Evolutionary conservation across 257 asterid species (phyloP).

Genomic region (Perilla frutescens): DNA sequence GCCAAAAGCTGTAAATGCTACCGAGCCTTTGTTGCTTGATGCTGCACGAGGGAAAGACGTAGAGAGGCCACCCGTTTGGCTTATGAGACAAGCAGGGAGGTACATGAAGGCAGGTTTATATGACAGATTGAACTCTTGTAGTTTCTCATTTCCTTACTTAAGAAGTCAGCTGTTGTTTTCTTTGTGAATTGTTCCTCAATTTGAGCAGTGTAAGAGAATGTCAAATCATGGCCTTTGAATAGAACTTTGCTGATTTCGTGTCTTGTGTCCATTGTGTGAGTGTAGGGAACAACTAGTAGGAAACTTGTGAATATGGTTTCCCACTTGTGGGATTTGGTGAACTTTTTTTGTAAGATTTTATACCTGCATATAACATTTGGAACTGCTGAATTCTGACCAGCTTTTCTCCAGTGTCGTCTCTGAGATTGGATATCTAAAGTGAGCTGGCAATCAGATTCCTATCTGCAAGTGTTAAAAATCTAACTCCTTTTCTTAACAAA

Average conservation of each 20-base stretch:
- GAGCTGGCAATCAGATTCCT: neutral
- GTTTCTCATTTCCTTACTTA: conserved; percentile 14
- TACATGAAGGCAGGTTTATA: conserved; percentile 99
- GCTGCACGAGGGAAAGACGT: conserved; percentile 95
- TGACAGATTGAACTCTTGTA: conserved; percentile 19
- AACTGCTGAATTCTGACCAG: neutral
- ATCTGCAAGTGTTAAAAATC: neutral
- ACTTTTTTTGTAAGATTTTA: neutral
- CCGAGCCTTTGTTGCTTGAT: conserved; percentile 84
- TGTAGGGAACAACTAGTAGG: neutral
- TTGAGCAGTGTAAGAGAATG: neutral
- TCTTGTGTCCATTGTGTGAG: conserved; percentile 5
- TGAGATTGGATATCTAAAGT: neutral
- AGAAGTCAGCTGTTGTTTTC: neutral
- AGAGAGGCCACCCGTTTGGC: conserved; percentile 99
- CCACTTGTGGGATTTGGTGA: neutral
- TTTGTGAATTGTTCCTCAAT: neutral
- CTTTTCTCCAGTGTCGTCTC: neutral
- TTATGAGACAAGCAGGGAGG: conserved; percentile 99
- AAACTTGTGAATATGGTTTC: neutral
- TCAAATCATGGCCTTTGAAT: neutral
- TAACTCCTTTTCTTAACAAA: neutral
- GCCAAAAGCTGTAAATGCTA: conserved; percentile 67
- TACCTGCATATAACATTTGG: neutral
- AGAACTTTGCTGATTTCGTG: neutral